Conservation (phyloP, 2,329 filamentous ascomycete species). For the Chrysosporium keratinophilum region DNA sequence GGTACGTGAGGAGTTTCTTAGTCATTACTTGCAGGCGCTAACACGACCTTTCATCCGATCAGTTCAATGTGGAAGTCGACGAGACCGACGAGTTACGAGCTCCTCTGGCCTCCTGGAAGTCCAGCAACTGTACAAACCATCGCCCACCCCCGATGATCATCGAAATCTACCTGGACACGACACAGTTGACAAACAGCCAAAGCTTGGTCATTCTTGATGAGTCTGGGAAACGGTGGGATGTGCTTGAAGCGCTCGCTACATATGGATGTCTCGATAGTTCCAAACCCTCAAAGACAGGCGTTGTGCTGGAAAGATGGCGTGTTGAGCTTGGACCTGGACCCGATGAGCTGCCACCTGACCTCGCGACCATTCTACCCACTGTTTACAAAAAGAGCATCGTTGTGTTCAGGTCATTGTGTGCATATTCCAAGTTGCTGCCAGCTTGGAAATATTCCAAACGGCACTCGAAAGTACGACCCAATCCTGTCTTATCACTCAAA, state of each 20-base stretch:
- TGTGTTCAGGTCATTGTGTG: slow-evolving; percentile 79
- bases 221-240: slow-evolving; percentile 84
- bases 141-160: slow-evolving; percentile 76
- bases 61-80: slow-evolving; percentile 94
- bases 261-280: slow-evolving; percentile 12
- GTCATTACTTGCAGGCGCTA: not conserved
- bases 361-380: slow-evolving; percentile 59
- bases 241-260: slow-evolving; percentile 66
- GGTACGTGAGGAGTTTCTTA: slow-evolving; percentile 45
- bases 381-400: slow-evolving; percentile 97
- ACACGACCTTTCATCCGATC: slow-evolving; percentile 8
- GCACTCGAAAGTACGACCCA: slow-evolving; percentile 56
- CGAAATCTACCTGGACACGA: slow-evolving; percentile 78
- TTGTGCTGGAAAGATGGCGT: slow-evolving; percentile 84
- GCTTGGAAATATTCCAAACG: slow-evolving; percentile 75
- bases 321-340: slow-evolving; percentile 62
- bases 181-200: slow-evolving; percentile 69
- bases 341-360: slow-evolving; percentile 43
- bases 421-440: slow-evolving; percentile 70
- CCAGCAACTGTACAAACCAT: slow-evolving; percentile 63
- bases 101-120: slow-evolving; percentile 71
- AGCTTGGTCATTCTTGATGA: slow-evolving; percentile 82
- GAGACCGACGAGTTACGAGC: slow-evolving; percentile 82
- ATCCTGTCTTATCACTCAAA: slow-evolving; percentile 58
- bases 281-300: slow-evolving; percentile 41